Evolutionary conservation across 129 eudicot genomes (phyloP).

Genomic region (Erigeron canadensis): DNA sequence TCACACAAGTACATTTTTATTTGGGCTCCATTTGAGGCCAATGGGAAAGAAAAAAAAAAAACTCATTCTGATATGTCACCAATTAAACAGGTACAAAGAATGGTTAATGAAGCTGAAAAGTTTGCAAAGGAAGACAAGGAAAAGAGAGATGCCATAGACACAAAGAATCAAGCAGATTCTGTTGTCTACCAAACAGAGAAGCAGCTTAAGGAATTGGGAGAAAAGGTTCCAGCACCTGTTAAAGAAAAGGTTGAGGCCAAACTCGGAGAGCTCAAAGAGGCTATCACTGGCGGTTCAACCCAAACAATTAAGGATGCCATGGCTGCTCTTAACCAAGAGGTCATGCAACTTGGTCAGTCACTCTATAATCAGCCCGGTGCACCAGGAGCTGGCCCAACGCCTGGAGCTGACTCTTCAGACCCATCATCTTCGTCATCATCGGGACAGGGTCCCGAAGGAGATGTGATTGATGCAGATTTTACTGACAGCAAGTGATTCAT

Average conservation of each 20-base stretch:
- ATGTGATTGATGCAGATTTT: slow-evolving; percentile 96
- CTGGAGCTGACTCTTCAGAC: slow-evolving; percentile 45
- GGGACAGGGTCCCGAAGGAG: slow-evolving; percentile 82
- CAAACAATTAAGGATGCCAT: slow-evolving; percentile 92
- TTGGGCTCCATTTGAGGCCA: neutral
- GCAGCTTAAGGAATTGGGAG: slow-evolving; percentile 26
- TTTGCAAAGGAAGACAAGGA: slow-evolving; percentile 54
- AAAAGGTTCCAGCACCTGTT: slow-evolving; percentile 25
- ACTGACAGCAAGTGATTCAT: slow-evolving; percentile 75
- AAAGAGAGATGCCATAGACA: slow-evolving; percentile 31
- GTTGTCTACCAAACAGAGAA: slow-evolving; percentile 39
- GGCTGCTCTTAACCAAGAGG: slow-evolving; percentile 94
- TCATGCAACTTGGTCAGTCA: slow-evolving; percentile 95
- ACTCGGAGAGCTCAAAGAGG: slow-evolving; percentile 79
- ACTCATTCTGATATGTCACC: neutral
- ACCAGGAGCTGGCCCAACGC: slow-evolving; percentile 63
- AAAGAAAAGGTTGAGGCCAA: slow-evolving; percentile 43
- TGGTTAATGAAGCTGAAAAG: slow-evolving; percentile 40
- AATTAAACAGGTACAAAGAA: slow-evolving; percentile 31
- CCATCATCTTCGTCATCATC: slow-evolving; percentile 34
- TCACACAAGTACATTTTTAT: neutral
- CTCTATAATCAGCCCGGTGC: slow-evolving; percentile 90
- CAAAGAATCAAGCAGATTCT: slow-evolving; percentile 70
- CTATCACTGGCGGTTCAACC: slow-evolving; percentile 77
- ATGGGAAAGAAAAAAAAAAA: slow-evolving; percentile 7